phyloP scores from a whole-genome alignment of 2,329 filamentous ascomycete species.

The Colletotrichum graminicola region DNA sequence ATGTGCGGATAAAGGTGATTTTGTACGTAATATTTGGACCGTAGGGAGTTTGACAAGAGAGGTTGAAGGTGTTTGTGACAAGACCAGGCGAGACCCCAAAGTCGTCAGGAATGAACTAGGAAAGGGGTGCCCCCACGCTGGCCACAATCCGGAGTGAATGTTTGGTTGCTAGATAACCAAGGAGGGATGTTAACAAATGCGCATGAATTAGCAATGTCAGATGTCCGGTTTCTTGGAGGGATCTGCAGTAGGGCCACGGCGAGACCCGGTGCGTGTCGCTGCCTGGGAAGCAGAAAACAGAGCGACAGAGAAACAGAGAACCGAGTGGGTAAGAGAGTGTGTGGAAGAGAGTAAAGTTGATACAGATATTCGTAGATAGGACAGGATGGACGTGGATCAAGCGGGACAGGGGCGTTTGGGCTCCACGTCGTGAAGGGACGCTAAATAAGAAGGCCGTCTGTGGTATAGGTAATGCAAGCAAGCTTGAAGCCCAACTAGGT shows the following conservation, averaged over 20 bases:
- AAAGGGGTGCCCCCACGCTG: constrained; percentile 18
- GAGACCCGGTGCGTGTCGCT: not conserved
- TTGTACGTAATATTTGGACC: constrained; percentile 24
- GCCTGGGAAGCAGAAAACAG: not conserved
- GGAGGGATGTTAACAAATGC: not conserved
- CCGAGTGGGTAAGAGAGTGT: not conserved
- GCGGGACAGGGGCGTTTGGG: constrained; percentile 7
- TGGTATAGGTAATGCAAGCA: constrained; percentile 11
- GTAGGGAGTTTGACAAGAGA: constrained; percentile 12
- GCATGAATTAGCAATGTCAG: not conserved
- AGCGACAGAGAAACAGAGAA: not conserved
- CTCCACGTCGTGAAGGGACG: constrained; percentile 16
- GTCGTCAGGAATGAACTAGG: constrained; percentile 21
- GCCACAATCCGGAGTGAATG: constrained; percentile 8
- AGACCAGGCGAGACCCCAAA: constrained; percentile 16
- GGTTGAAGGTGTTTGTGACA: constrained; percentile 5
- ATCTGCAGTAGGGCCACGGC: not conserved
- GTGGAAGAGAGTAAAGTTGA: constrained; percentile 6
- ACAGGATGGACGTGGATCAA: constrained; percentile 9
- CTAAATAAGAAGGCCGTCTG: constrained; percentile 16
- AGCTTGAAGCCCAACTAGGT: constrained; percentile 10
- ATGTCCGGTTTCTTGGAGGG: not conserved
- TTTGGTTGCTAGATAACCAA: not conserved
- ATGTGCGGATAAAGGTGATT: not conserved
- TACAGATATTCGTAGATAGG: constrained; percentile 6